Evolutionary conservation across 257 asterid species (phyloP).

Genomic region (Solanum gracilifrons): DNA sequence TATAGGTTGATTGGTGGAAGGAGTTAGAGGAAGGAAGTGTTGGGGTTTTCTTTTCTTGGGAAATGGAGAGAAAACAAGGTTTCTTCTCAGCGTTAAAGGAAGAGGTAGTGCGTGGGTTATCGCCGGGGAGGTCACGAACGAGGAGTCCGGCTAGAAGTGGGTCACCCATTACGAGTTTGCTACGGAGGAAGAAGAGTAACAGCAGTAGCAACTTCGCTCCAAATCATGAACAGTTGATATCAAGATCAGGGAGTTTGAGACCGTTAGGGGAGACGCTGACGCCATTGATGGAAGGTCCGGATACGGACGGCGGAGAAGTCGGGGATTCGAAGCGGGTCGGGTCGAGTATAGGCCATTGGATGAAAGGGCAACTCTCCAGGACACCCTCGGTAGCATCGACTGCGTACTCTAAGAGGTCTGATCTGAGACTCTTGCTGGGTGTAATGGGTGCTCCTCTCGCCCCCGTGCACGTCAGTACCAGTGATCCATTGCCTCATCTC

Average conservation of each 20-base stretch:
- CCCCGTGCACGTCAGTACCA: conserved; percentile 74
- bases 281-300: conserved; percentile 80
- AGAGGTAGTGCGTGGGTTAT: conserved; percentile 78
- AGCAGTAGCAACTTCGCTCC: not conserved
- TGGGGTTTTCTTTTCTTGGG: not conserved
- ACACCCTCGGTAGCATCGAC: conserved; percentile 46
- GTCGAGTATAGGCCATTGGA: conserved; percentile 63
- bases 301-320: conserved; percentile 48
- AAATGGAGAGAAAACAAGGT: conserved; percentile 83
- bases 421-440: conserved; percentile 81
- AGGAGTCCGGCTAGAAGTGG: conserved; percentile 62
- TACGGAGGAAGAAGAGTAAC: conserved; percentile 45
- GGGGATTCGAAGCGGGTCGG: conserved; percentile 56
- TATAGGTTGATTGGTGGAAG: not conserved
- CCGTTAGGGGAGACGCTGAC: conserved; percentile 55
- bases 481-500: conserved; percentile 87
- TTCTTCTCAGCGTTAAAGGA: conserved; percentile 82
- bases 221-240: conserved; percentile 22
- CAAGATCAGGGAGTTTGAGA: conserved; percentile 72
- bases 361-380: conserved; percentile 54
- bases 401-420: conserved; percentile 54
- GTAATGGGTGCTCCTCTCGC: conserved; percentile 97
- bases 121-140: conserved; percentile 75
- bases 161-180: conserved; percentile 55
- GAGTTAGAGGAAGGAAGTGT: not conserved